Evolutionary conservation across 1,284 basidiomycete genomes (phyloP), one percentile per base, ranked within the genome.

Genomic region (Thelephora terrestris): DNA sequence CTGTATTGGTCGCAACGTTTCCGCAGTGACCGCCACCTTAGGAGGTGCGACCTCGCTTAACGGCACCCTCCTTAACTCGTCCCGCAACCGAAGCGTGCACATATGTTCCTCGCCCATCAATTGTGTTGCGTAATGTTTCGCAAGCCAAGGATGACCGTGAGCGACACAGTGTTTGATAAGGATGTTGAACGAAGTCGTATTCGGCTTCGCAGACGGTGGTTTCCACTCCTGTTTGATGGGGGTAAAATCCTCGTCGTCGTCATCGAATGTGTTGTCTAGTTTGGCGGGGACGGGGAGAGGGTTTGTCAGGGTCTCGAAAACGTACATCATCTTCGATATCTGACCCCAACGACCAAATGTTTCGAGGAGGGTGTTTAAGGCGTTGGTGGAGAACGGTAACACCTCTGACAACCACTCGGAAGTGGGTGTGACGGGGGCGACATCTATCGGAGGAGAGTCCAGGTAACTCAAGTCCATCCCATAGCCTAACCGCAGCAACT

Each of bases 241-340:
- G 49, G 74, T 70, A 18, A 23, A 21, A 52, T 85, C 84, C 38
- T 87, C 84, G 42, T 82, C 81, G 37, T 84, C 81, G 16, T 78
- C 76, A 46, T 82, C 78, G 54, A 80, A 80, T 17, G 73, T 68
- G 65, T 57, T 65, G 25, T 42, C 25, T 12, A 4, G 20, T 23
- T 42, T 42, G 57, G 45, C 40, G 3, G 46, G 35, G 65, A 58
- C 56, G 3, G 76, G 79, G 21, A 88, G 71, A 12, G 84, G 83
- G 42, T 76, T 72, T 0, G 85, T 85, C 52, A 88, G 73, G 20
- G 85, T 79, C 56, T 89, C 86, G 57, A 88, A 90, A 0, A 78
- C 71, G 55, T 79, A 75, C 2, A 89, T 71, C 59, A 89, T 73
- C 57, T 77, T 79, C 3, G 82, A 78, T 45, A 84, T 61, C 49